Conservation (phyloP, 2,329 filamentous ascomycete species). For the Alternaria consortialis region DNA sequence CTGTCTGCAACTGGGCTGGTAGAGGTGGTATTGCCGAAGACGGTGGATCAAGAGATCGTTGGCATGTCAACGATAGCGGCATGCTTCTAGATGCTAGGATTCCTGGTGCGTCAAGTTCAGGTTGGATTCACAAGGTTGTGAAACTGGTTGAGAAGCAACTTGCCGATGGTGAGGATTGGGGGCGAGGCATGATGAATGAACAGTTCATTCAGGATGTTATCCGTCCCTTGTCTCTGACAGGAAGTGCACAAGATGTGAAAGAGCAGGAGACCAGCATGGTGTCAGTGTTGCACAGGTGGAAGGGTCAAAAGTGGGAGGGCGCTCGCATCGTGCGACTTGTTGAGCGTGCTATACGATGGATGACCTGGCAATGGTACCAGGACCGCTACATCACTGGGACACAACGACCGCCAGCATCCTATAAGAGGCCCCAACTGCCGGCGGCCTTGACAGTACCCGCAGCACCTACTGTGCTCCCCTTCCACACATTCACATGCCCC, state of each 20-base stretch:
- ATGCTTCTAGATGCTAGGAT: slow-evolving; percentile 78
- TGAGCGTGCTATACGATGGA: slow-evolving; percentile 80
- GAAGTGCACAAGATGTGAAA: slow-evolving; percentile 41
- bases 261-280: slow-evolving; percentile 52
- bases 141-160: slow-evolving; percentile 91
- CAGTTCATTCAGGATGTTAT: slow-evolving; percentile 53
- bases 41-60: slow-evolving; percentile 79
- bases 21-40: slow-evolving; percentile 85
- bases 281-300: slow-evolving; percentile 62
- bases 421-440: slow-evolving; percentile 78
- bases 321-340: slow-evolving; percentile 82
- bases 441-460: slow-evolving; percentile 77
- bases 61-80: slow-evolving; percentile 89
- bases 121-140: slow-evolving; percentile 89
- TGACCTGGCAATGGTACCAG: slow-evolving; percentile 86
- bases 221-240: slow-evolving; percentile 56
- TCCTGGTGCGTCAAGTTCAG: slow-evolving; percentile 69
- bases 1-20: slow-evolving; percentile 92
- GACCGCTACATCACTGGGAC: slow-evolving; percentile 74
- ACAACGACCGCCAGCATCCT: slow-evolving; percentile 66
- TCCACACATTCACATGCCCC: slow-evolving; percentile 97
- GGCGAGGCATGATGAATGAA: slow-evolving; percentile 69
- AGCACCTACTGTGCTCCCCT: slow-evolving; percentile 92
- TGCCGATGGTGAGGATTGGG: slow-evolving; percentile 86
- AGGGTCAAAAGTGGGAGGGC: slow-evolving; percentile 84